Conservation (phyloP, 1,284 basidiomycete genomes). For the Trametes hirsuta region DNA sequence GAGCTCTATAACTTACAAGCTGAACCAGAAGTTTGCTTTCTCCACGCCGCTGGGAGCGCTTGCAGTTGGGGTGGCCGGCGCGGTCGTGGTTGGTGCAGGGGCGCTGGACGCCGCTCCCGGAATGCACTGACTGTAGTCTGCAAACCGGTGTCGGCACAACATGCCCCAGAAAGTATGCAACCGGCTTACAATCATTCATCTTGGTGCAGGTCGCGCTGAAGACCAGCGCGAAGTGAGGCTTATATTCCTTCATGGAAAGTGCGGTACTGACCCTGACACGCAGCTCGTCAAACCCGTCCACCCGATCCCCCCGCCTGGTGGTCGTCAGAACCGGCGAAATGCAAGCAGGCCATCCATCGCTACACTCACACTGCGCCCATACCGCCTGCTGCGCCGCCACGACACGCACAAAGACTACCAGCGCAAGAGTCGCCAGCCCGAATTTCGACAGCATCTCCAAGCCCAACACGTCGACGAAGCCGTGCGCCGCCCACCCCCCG, state of each 20-base stretch:
- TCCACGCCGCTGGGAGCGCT: conserved; percentile 24
- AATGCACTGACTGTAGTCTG: conserved; percentile 52
- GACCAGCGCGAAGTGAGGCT: not conserved
- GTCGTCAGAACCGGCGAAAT: not conserved
- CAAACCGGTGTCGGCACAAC: not conserved
- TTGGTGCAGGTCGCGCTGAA: conserved; percentile 39
- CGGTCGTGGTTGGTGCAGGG: conserved; percentile 31
- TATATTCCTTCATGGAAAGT: not conserved
- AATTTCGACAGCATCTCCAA: conserved; percentile 20
- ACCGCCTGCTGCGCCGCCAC: conserved; percentile 27
- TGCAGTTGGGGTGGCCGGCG: conserved; percentile 28
- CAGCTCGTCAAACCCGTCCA: conserved; percentile 47
- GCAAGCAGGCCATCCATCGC: not conserved
- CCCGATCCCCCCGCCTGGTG: conserved; percentile 42
- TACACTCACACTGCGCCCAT: conserved; percentile 31
- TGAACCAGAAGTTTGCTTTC: conserved; percentile 51
- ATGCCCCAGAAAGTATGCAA: not conserved
- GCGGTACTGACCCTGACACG: conserved; percentile 39
- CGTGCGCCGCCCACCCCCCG: too few relatives aligned
- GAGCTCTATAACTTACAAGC: conserved; percentile 41
- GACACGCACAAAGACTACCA: conserved; percentile 19
- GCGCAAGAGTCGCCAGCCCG: conserved; percentile 16
- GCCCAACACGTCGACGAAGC: too few relatives aligned
- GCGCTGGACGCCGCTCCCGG: conserved; percentile 31
- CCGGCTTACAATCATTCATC: conserved; percentile 42